phyloP scores from a whole-genome alignment of 495 filamentous ascomycete genomes.

The Annulohypoxylon maeteangense region DNA sequence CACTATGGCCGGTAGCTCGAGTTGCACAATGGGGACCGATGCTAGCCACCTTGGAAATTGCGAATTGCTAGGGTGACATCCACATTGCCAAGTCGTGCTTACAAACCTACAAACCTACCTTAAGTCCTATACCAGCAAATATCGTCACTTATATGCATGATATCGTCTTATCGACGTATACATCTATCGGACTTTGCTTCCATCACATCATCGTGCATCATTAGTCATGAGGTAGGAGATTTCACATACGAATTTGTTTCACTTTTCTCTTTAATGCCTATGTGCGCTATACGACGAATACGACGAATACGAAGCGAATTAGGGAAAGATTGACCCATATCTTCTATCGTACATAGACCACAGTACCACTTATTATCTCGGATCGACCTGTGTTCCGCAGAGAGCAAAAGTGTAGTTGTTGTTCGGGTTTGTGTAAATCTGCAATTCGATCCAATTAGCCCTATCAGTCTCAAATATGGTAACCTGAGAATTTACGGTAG shows the following conservation, averaged over 20 bases:
- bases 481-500: slow-evolving; percentile 33
- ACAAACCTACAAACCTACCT: too few relatives aligned
- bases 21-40: too few relatives aligned
- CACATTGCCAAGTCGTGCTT: too few relatives aligned
- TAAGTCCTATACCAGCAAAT: too few relatives aligned
- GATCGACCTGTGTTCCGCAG: slow-evolving; percentile 39
- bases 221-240: neutral
- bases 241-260: too few relatives aligned
- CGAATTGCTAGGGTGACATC: neutral
- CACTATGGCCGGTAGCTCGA: neutral
- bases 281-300: neutral
- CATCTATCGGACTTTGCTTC: neutral
- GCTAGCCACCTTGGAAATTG: too few relatives aligned
- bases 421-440: slow-evolving; percentile 47
- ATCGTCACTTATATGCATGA: neutral
- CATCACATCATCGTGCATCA: neutral
- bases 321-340: neutral
- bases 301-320: neutral
- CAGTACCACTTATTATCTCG: neutral
- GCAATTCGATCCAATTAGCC: neutral
- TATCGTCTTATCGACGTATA: neutral
- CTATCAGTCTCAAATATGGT: neutral
- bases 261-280: neutral
- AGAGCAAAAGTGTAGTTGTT: slow-evolving; percentile 44
- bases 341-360: neutral